Evolutionary conservation across 345 rosid species (phyloP), one percentile per base, ranked within the genome.

Genomic region (Hibiscus mutabilis): DNA sequence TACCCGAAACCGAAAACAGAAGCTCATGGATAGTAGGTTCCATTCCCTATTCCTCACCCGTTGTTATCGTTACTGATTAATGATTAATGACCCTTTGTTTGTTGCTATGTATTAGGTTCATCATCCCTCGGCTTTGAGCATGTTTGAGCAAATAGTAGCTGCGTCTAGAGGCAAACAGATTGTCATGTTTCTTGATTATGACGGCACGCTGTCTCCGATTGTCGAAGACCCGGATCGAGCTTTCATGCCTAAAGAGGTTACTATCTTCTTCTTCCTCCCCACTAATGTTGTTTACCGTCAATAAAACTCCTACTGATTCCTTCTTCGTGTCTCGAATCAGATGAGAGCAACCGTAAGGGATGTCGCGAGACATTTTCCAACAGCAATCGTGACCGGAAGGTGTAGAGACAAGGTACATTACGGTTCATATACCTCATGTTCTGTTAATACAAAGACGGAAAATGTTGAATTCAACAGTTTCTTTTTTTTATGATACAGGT

Each of bases 211-310:
- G 46, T 88, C 99, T 6, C 98, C 97, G 6, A 95, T 95, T 14
- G 99, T 95, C 22, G 92, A 83, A 69, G 92, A 95, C 75, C 99
- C 99, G 33, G 99, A 95, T 71, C 82, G 81, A 80, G 98, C 99
- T 63, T 86, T 85, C 89, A 92, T 95, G 88, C 81, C 98, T 44
- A 80, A 58, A 40, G 89, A 90, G 91, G 99, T 53, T 44, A 72
- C 75, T 14, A 3, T 49, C 53, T 49, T 49, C 47, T 42, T 49
- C 60, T 67, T 24, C 47, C 9, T 24, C 5, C 5, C 53, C n/a
- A 18, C 22, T n/a, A 53, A n/a, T 1, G 18, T 16, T 27, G 44
- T 22, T 63, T 14, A 49, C 15, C 53, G 6, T 3, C 6, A 15
- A 49, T 13, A 49, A 49, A 49, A 49, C 53, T 49, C 53, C 18